Evolutionary conservation across 441 rosid genomes (phyloP), one percentile per base, ranked within the genome.

Genomic region (Gossypium gossypioides): DNA sequence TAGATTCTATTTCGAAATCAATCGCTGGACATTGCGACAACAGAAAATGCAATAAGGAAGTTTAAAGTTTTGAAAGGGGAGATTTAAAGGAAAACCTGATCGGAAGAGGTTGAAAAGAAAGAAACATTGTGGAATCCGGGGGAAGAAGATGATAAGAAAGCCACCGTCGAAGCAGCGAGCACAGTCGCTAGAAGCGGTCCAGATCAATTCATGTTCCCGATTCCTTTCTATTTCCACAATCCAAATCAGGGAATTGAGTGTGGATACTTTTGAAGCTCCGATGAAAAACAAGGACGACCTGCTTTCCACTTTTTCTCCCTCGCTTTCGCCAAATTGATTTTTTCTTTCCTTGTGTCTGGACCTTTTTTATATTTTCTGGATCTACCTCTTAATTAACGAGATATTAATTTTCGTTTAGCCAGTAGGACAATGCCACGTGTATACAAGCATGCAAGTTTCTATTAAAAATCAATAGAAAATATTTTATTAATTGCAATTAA

Each of bases 131-230:
- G 68, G 16, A 64, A 71, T 18, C n/a, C 70, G 0, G 76, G 37
- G 22, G 82, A 54, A n/a, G 89, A 75, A 37, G 88, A 78, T 34
- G 83, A 82, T 21, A 80, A 65, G 56, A 91, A 71, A 54, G 91
- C 93, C 51, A 83, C 82, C 52, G 87, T 81, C 61, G 92, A 87
- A 19, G 91, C 86, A 37, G 90, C 90, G 24, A 87, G 71, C 59
- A 78, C 79, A 3, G 88, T 84, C 50, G 89, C 97, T 6, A 83
- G 72, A 44, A 91, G 80, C 24, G 86, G 77, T 77, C 86, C 78
- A 2, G 91, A 76, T 15, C 77, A 82, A 84, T 86, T 91, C 91
- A 85, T 85, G 42, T 68, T 68, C 68, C 52, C 0, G 21, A 8
- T 12, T 29, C 19, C 25, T 52, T 19, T 52, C 10, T 15, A 19